A percentile compares a stretch with the other conserved stretches of the same genome.
These are phyloP conservation scores for Botrytis hyacinthi DNA, from an alignment of 2,329 filamentous ascomycete genomes.

Conservation along the genomic window DNA sequence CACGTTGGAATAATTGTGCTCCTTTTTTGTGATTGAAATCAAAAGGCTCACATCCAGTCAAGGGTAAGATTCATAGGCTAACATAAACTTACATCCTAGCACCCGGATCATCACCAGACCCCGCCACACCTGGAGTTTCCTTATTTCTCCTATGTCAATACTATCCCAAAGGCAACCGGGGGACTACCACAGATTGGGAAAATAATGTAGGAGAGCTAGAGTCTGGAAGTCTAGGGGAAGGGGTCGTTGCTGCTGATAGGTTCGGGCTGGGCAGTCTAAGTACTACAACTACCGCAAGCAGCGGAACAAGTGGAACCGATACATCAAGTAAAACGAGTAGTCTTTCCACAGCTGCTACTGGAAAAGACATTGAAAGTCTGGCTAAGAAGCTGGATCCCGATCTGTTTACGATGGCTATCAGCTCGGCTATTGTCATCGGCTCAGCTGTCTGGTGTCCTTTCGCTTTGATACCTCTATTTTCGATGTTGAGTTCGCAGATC, in stretches of 20 bases:
- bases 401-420: not conserved
- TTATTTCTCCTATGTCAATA: not conserved
- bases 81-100: not conserved
- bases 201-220: not conserved
- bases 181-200: not conserved
- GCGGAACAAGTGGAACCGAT: too few relatives aligned
- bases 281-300: not conserved
- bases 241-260: not conserved
- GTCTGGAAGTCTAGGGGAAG: not conserved
- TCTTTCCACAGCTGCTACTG: not conserved
- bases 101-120: slow-evolving; percentile 6
- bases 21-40: not conserved
- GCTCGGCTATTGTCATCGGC: not conserved
- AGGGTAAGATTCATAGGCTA: not conserved
- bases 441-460: not conserved
- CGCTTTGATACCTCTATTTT: not conserved
- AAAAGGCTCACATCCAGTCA: too few relatives aligned
- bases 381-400: not conserved
- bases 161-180: not conserved
- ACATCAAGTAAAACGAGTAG: not conserved
- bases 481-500: not conserved
- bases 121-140: not conserved
- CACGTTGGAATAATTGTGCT: rapidly evolving
- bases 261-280: not conserved
- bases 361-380: not conserved